Evolutionary conservation across 2,329 filamentous ascomycete species (phyloP).

Genomic region (Dendrostoma leiphaemia): DNA sequence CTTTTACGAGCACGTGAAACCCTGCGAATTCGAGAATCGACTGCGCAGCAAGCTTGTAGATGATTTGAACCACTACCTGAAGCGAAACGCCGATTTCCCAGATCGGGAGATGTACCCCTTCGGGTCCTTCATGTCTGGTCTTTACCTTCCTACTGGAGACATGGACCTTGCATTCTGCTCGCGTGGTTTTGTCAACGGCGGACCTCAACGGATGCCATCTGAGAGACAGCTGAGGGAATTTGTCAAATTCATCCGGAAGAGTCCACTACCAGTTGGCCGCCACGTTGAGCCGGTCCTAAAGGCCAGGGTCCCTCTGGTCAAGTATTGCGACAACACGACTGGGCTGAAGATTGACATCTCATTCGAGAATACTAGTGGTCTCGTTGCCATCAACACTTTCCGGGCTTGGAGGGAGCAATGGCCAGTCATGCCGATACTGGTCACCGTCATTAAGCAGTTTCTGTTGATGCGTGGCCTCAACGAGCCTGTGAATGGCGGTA

Average conservation of each 20-base stretch:
- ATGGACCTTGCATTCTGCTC: constrained; percentile 88
- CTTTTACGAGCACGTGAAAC: constrained; percentile 83
- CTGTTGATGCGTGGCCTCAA: constrained; percentile 86
- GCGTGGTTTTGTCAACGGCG: constrained; percentile 52
- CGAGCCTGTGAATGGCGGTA: constrained; percentile 85
- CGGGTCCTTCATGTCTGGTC: constrained; percentile 88
- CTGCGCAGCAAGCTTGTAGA: constrained; percentile 72
- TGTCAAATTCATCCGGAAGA: constrained; percentile 53
- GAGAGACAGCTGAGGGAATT: constrained; percentile 63
- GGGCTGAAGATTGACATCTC: constrained; percentile 87
- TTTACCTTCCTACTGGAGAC: constrained; percentile 72
- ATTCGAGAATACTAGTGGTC: constrained; percentile 85
- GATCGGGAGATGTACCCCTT: constrained; percentile 66
- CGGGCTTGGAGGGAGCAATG: constrained; percentile 73
- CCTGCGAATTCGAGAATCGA: constrained; percentile 71
- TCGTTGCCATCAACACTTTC: constrained; percentile 80
- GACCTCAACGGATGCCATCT: constrained; percentile 36
- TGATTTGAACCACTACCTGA: constrained; percentile 61
- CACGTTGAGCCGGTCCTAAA: constrained; percentile 66
- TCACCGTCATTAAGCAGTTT: constrained; percentile 89
- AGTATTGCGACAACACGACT: constrained; percentile 78
- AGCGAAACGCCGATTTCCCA: background rate
- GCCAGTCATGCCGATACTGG: constrained; percentile 81
- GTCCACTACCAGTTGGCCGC: constrained; percentile 54
- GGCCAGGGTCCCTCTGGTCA: constrained; percentile 88